These are phyloP conservation scores for Pyrrhoderma noxium DNA, from an alignment of 1,284 basidiomycete species.

Conservation along the genomic window DNA sequence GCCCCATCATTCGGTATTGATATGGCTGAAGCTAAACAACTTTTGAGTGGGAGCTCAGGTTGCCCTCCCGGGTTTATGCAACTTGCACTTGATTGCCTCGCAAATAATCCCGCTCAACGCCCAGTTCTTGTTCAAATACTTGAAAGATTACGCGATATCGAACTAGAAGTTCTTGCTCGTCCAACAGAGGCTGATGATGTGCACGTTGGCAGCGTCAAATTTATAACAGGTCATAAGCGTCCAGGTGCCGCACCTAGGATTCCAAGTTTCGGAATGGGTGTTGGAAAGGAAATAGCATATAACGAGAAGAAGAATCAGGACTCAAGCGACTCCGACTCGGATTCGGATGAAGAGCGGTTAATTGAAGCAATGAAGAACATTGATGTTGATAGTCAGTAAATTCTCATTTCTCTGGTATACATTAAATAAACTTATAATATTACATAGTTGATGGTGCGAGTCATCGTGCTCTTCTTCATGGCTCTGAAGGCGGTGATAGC, in stretches of 20 bases:
- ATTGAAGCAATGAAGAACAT: conserved; percentile 56
- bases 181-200: conserved; percentile 57
- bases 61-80: conserved; percentile 77
- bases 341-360: conserved; percentile 60
- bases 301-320: conserved; percentile 22
- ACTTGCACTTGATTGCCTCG: conserved; percentile 75
- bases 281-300: conserved; percentile 47
- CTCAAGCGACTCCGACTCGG: conserved; percentile 42
- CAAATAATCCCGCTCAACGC: conserved; percentile 58
- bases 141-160: conserved; percentile 66
- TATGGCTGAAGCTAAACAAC: conserved; percentile 58
- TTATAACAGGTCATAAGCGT: conserved; percentile 58
- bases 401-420: conserved; percentile 34
- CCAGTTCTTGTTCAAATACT: conserved; percentile 78
- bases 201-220: conserved; percentile 82
- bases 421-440: conserved; percentile 14
- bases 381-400: conserved; percentile 46
- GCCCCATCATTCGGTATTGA: conserved; percentile 80
- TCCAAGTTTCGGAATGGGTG: conserved; percentile 77
- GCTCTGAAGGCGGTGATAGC: conserved; percentile 29
- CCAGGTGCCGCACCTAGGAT: conserved; percentile 60
- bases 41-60: conserved; percentile 51
- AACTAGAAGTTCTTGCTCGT: conserved; percentile 70
- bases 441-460: conserved; percentile 29
- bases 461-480: conserved; percentile 51